Percentiles rank a stretch among this genome's conserved stretches.
Conservation (phyloP, 352 stramenopile genomes). For the Phytopythium kandeliae region DNA sequence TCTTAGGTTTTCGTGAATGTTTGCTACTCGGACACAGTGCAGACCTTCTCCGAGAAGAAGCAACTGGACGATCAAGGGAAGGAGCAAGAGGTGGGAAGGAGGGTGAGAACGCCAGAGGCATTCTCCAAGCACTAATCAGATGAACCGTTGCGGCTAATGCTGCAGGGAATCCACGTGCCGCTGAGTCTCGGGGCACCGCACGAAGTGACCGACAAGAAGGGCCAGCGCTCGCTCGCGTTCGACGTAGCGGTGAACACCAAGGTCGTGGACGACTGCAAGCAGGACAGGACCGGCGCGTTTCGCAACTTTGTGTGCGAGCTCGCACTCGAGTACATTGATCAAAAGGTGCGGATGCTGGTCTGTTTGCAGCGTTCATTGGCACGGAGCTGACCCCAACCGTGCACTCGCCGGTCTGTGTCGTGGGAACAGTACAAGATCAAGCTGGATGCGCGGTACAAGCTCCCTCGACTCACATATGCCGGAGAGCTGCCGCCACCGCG, state of each 20-base stretch:
- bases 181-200: conserved; percentile 63
- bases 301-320: conserved; percentile 82
- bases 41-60: conserved; percentile 74
- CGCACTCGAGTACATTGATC: conserved; percentile 75
- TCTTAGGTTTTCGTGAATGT: conserved; percentile 85
- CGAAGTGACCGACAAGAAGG: conserved; percentile 74
- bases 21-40: conserved; percentile 59
- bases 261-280: conserved; percentile 56
- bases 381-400: not conserved
- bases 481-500: conserved; percentile 57
- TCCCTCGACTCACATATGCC: conserved; percentile 63
- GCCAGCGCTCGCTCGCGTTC: conserved; percentile 50
- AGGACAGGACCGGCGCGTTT: conserved; percentile 62
- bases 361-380: not conserved
- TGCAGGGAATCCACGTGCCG: conserved; percentile 67
- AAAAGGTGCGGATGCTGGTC: conserved; percentile 37
- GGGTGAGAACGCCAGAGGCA: no score
- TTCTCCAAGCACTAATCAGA: no score
- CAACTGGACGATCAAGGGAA: conserved; percentile 68
- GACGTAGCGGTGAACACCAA: conserved; percentile 80
- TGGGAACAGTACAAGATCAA: conserved; percentile 63
- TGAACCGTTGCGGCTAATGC: no score
- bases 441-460: conserved; percentile 67
- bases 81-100: conserved; percentile 72
- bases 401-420: not conserved